These are phyloP conservation scores for Basipetospora sp. DNA, from an alignment of 2,329 filamentous ascomycete species.

Conservation along the genomic window DNA sequence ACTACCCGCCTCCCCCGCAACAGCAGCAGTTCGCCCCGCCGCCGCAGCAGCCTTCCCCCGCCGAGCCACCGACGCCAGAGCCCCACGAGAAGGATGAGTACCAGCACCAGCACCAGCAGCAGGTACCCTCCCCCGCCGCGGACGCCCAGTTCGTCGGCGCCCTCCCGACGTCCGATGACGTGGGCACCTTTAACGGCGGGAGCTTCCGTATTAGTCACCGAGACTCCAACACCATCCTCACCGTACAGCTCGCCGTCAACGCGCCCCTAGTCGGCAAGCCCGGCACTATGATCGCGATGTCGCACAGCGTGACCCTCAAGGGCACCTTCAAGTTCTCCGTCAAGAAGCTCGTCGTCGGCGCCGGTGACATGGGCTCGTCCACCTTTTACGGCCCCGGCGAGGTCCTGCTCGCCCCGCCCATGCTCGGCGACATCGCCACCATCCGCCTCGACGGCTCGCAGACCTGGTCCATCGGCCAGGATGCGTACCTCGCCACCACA, in stretches of 20 bases:
- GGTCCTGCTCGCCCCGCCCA: constrained; percentile 64
- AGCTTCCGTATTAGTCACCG: constrained; percentile 87
- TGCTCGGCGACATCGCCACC: constrained; percentile 73
- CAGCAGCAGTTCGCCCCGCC: constrained; percentile 9
- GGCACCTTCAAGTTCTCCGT: constrained; percentile 72
- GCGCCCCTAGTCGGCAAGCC: constrained; percentile 72
- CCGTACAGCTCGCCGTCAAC: constrained; percentile 75
- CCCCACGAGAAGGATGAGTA: neutral
- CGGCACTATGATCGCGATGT: constrained; percentile 86
- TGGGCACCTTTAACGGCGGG: constrained; percentile 94
- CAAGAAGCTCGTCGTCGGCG: constrained; percentile 69
- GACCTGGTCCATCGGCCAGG: constrained; percentile 72
- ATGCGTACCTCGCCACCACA: constrained; percentile 73
- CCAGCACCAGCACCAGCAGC: neutral
- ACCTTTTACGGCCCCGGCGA: constrained; percentile 83
- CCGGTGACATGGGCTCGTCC: constrained; percentile 64
- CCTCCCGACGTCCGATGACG: constrained; percentile 54
- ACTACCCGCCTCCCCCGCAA: constrained; percentile 1
- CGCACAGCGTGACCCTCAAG: constrained; percentile 68
- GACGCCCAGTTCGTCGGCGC: constrained; percentile 8
- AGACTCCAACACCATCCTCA: constrained; percentile 79
- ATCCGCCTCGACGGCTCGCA: constrained; percentile 58
- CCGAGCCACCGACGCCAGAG: too few relatives aligned
- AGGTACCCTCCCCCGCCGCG: constrained; percentile 6
- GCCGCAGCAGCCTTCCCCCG: neutral